Conservation (phyloP, 257 asterid species). For the Cruciata laevipes region DNA sequence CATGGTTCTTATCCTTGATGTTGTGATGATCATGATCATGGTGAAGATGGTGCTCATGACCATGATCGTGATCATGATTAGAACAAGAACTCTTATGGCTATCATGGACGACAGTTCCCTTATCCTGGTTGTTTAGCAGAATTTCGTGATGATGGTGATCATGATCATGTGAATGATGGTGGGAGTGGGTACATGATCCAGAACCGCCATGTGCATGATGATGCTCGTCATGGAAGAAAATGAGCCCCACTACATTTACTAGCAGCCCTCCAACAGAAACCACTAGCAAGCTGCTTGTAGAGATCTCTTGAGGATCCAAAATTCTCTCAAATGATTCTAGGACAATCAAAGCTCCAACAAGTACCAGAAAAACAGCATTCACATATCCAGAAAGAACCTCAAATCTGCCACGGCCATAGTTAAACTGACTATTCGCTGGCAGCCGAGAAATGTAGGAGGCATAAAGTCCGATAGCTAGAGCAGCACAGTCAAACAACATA, state of each 20-base stretch:
- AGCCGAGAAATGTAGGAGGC: slow-evolving; percentile 89
- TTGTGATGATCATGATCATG: slow-evolving; percentile 7
- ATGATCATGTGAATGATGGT: slow-evolving; percentile 23
- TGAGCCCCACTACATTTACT: slow-evolving; percentile 77
- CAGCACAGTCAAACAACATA: slow-evolving; percentile 98
- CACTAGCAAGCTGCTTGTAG: slow-evolving; percentile 65
- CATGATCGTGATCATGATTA: slow-evolving; percentile 5
- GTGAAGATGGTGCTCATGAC: too few relatives aligned
- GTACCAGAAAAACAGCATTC: slow-evolving; percentile 85
- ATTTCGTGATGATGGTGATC: slow-evolving; percentile 13
- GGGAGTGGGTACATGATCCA: slow-evolving; percentile 61
- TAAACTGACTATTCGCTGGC: slow-evolving; percentile 82
- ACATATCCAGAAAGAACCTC: slow-evolving; percentile 94
- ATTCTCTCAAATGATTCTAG: slow-evolving; percentile 88
- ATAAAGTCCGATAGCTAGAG: slow-evolving; percentile 85
- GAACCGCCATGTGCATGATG: slow-evolving; percentile 98
- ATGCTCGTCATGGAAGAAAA: slow-evolving; percentile 98
- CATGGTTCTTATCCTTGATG: slow-evolving; percentile 3
- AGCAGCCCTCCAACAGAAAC: slow-evolving; percentile 92
- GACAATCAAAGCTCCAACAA: slow-evolving; percentile 80
- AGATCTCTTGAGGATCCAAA: slow-evolving; percentile 92
- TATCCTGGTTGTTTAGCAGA: slow-evolving; percentile 22
- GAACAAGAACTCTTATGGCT: slow-evolving; percentile 13
- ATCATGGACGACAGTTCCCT: slow-evolving; percentile 21
- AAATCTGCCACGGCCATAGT: slow-evolving; percentile 92